phyloP scores from a whole-genome alignment of 192 early-diverging fungal genomes.

The Martensiomyces pterosporus region DNA sequence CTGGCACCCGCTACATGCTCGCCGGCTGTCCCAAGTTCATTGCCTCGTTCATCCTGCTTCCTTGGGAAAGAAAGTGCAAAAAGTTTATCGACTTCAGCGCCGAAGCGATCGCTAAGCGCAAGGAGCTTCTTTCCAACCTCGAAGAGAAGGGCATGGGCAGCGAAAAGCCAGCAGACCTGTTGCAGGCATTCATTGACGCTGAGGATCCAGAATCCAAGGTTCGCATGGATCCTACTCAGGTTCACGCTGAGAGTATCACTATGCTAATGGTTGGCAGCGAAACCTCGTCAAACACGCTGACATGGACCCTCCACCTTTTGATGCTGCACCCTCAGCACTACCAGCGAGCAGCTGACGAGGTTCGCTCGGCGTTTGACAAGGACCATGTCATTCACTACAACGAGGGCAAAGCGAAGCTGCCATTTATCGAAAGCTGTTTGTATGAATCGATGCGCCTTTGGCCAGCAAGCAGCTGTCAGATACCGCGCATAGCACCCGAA shows the following conservation, averaged over 20 bases:
- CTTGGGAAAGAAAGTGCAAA: too few relatives aligned
- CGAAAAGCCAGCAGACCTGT: too few relatives aligned
- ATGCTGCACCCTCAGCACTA: too few relatives aligned
- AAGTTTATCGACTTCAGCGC: too few relatives aligned
- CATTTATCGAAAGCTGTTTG: conserved; percentile 28
- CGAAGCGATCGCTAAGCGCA: too few relatives aligned
- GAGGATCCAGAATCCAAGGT: conserved; percentile 13
- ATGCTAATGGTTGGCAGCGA: conserved; percentile 30
- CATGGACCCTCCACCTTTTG: conserved; percentile 30
- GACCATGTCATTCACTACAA: conserved; percentile 1
- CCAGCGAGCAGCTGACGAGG: conserved; percentile 6
- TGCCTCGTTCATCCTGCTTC: too few relatives aligned
- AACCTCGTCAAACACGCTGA: conserved; percentile 27
- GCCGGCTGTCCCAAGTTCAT: too few relatives aligned
- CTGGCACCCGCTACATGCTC: too few relatives aligned
- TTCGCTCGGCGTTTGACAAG: conserved; percentile 1
- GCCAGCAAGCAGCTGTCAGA: conserved; percentile 19
- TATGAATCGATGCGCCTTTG: conserved; percentile 30
- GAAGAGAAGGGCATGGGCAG: too few relatives aligned
- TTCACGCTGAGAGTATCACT: conserved; percentile 23
- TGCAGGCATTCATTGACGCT: too few relatives aligned
- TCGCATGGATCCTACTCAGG: conserved; percentile 4
- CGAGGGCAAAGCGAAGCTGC: conserved; percentile 1
- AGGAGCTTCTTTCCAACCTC: too few relatives aligned
- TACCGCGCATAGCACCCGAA: conserved; percentile 7